These are phyloP conservation scores for Cichorium intybus DNA, from an alignment of 140 eudicot genomes.

Conservation along the genomic window DNA sequence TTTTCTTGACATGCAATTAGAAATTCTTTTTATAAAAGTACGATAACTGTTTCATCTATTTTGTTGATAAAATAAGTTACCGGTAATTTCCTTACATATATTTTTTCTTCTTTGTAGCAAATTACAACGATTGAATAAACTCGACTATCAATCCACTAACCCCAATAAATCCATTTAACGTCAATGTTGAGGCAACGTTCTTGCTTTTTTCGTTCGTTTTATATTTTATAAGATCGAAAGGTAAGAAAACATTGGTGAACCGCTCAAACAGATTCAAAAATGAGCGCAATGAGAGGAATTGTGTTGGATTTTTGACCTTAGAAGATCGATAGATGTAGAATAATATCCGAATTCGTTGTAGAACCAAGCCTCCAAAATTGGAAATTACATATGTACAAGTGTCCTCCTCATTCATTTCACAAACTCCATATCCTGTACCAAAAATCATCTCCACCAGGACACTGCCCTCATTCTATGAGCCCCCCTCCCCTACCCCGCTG, in stretches of 20 bases:
- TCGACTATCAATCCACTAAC: not conserved
- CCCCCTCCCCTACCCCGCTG: conserved; percentile 39
- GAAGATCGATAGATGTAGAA: not conserved
- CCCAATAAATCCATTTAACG: not conserved
- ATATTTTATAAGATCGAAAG: not conserved
- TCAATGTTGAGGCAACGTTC: not conserved
- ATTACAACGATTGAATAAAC: not conserved
- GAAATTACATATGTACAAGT: conserved; percentile 28
- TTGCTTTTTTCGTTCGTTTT: not conserved
- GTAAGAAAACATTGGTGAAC: not conserved
- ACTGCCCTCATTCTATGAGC: conserved; percentile 36
- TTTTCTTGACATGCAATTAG: not conserved
- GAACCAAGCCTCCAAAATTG: conserved; percentile 21
- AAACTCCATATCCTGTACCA: conserved; percentile 14
- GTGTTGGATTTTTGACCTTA: not conserved
- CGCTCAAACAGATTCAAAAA: not conserved
- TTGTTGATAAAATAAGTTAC: not conserved
- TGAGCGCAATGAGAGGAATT: not conserved
- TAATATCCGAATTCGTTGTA: conserved; percentile 10
- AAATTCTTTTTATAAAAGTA: not conserved
- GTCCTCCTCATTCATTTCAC: conserved; percentile 21
- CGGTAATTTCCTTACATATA: not conserved
- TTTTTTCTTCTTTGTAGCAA: not conserved
- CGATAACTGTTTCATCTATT: not conserved
- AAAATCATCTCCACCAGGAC: conserved; percentile 34